Evolutionary conservation across 2,329 filamentous ascomycete species (phyloP), one percentile per base, ranked within the genome.

Genomic region (Trichoderma sp.): DNA sequence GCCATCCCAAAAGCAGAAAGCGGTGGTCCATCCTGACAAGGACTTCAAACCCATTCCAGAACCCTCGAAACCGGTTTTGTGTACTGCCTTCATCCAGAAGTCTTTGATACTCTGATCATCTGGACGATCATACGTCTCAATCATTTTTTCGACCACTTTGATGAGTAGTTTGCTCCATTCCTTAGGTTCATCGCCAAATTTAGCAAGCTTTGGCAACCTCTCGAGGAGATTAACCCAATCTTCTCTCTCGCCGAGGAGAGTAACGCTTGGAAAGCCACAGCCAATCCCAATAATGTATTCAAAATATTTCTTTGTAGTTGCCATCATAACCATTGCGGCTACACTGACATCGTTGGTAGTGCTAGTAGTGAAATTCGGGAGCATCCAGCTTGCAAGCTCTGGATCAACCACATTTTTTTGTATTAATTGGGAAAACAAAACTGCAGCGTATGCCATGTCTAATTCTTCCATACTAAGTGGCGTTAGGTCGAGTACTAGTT

Each of bases 81-180:
- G 69, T 6, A 70, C 70, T 32, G 71, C 71, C 14, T 69, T 66
- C 70, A 72, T 72, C 71, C 71, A 70, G 21, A 72, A 72, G 21
- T 66, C 58, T 51, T 72, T 71, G 8, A 68, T 58, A n/a, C 16
- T 46, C 26, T 66, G 24, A 24, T 68, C 56, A 2, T 72, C 34
- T 24, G 72, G 68, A n/a, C 24, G 51, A 28, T 72, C 68, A 55
- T 70, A 72, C 14, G 70, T 70, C 11, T 68, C 70, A 28, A 69
- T 28, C 28, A 70, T 72, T 43, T 70, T 68, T 49, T 67, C 61
- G 14, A 71, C 21, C 11, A 66, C 63, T 34, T 66, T 66, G 1
- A 21, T 24, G n/a, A 66, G 63, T 1, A 66, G 1, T 49, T 46
- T 66, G 24, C 63, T 58, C 63, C 63, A 66, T 46, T 66, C 39